Conservation (phyloP, 257 asterid genomes). For the Henckelia pumila region DNA sequence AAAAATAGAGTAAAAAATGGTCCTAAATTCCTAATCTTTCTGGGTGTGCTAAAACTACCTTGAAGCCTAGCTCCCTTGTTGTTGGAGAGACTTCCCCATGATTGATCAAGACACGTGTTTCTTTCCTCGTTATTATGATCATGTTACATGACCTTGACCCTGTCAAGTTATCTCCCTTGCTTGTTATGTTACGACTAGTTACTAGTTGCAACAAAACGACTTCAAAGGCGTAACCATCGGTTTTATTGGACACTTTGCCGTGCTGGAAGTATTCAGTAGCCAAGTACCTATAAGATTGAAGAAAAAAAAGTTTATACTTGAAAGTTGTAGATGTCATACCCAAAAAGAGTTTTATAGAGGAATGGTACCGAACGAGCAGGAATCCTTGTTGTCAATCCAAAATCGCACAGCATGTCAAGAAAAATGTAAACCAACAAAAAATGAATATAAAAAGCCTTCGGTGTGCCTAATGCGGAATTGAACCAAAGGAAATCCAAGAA, state of each 20-base stretch:
- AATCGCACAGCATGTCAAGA: conserved; percentile 73
- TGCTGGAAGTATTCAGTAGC: conserved; percentile 97
- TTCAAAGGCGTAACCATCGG: conserved; percentile 87
- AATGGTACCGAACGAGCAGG: conserved; percentile 85
- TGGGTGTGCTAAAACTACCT: too few species aligned
- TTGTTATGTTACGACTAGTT: too few species aligned
- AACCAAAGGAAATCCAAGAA: not conserved
- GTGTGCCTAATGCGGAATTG: too few species aligned
- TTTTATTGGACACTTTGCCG: conserved; percentile 87
- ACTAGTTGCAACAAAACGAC: conserved; percentile 78
- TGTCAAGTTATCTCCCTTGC: too few species aligned
- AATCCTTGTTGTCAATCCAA: conserved; percentile 95
- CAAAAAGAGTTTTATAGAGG: conserved; percentile 87
- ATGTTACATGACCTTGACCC: too few species aligned
- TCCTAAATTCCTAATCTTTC: too few species aligned
- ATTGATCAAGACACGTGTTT: too few species aligned
- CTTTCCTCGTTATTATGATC: too few species aligned
- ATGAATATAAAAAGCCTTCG: too few species aligned
- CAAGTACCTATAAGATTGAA: conserved; percentile 49
- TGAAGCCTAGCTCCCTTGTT: too few species aligned
- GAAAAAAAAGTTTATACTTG: not conserved
- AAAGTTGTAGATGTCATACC: conserved; percentile 64
- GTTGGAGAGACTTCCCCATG: too few species aligned
- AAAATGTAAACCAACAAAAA: conserved; percentile 7
- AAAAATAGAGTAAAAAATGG: too few species aligned